Percentiles rank a stretch among this genome's conserved stretches.
Evolutionary conservation across 805 yeast species (phyloP).

Genomic region (Starmerella floricola): DNA sequence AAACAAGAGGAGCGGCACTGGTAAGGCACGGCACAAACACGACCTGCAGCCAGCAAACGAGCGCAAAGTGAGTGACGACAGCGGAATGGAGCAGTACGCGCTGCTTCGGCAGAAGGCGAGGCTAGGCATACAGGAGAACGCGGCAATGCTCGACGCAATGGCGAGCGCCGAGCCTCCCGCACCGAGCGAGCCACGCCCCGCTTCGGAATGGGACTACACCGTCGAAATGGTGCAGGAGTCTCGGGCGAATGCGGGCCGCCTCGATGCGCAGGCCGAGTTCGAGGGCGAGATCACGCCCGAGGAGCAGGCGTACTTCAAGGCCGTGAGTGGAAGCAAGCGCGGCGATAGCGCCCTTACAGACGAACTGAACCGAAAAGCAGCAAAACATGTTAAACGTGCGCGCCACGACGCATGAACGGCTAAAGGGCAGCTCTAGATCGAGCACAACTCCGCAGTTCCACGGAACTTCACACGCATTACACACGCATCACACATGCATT

Average conservation of each 20-base stretch:
- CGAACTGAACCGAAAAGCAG: constrained; percentile 2
- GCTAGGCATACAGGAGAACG: constrained; percentile 9
- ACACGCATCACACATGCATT: too few species aligned
- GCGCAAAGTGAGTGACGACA: constrained; percentile 3
- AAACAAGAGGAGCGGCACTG: too few species aligned
- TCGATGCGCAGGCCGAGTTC: constrained; percentile 5
- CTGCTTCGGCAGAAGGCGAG: constrained; percentile 9
- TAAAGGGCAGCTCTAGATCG: too few species aligned
- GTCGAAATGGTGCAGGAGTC: neutral
- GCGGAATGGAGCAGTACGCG: constrained; percentile 12
- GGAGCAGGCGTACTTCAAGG: constrained; percentile 8
- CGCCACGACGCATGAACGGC: too few species aligned
- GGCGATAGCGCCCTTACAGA: constrained; percentile 15
- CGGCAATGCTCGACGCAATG: neutral
- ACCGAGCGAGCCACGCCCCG: neutral
- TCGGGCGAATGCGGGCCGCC: neutral
- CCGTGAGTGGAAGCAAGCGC: constrained; percentile 3
- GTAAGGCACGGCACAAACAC: too few species aligned
- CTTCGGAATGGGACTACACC: constrained; percentile 3
- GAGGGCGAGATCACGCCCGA: constrained; percentile 6
- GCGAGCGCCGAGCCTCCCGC: neutral
- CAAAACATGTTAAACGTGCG: constrained; percentile 1
- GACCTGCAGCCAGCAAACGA: too few species aligned
- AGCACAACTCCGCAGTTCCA: too few species aligned
- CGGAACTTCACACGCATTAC: too few species aligned